phyloP scores from a whole-genome alignment of 352 stramenopile species.

The Phytopythium cucurbitacearum region DNA sequence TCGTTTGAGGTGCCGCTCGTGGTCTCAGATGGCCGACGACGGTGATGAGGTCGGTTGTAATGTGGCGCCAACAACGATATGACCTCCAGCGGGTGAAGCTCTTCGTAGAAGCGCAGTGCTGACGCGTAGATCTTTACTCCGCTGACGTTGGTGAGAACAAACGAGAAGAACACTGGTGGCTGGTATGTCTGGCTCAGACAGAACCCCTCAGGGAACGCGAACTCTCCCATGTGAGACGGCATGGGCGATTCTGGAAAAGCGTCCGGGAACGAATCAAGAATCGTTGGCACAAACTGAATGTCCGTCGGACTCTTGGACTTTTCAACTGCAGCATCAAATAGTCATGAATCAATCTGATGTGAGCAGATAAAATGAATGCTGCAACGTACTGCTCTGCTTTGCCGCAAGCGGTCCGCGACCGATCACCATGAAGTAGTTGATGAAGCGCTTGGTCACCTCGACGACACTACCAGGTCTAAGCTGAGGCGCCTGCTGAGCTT shows the following conservation, averaged over 20 bases:
- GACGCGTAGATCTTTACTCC: constrained; percentile 80
- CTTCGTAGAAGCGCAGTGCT: constrained; percentile 78
- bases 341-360: not conserved
- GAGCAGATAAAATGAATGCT: not conserved
- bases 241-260: constrained; percentile 49
- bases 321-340: constrained; percentile 33
- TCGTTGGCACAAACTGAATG: constrained; percentile 60
- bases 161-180: constrained; percentile 72
- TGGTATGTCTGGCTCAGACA: constrained; percentile 49
- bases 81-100: constrained; percentile 75
- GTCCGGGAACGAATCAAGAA: constrained; percentile 68
- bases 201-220: constrained; percentile 79
- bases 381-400: constrained; percentile 58
- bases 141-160: constrained; percentile 80
- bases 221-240: constrained; percentile 64
- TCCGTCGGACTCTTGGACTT: constrained; percentile 69
- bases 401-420: constrained; percentile 48
- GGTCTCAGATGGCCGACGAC: constrained; percentile 12
- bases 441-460: constrained; percentile 74
- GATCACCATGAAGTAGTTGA: constrained; percentile 84
- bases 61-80: constrained; percentile 62
- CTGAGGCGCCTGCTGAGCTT: constrained; percentile 21
- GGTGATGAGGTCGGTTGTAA: constrained; percentile 32
- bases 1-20: constrained; percentile 6
- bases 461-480: constrained; percentile 50